Evolutionary conservation across 176 grass and related monocot species (phyloP).

Genomic region (Oryza coarctata): DNA sequence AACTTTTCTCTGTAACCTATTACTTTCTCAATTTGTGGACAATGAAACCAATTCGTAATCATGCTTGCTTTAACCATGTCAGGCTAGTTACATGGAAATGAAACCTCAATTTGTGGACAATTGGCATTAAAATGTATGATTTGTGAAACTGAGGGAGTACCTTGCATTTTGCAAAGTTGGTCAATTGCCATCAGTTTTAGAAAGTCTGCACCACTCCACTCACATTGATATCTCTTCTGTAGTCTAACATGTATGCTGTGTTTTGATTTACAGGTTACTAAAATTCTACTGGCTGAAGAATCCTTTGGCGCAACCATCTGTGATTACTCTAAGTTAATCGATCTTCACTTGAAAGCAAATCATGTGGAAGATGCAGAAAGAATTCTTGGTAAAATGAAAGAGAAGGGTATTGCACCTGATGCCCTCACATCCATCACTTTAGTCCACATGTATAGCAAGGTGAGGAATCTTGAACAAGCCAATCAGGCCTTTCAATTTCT

Average conservation of each 20-base stretch:
- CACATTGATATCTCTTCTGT: neutral
- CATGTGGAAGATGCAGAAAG: slow-evolving; percentile 56
- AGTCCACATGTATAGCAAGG: slow-evolving; percentile 74
- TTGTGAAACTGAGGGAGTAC: neutral
- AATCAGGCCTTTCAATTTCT: slow-evolving; percentile 57
- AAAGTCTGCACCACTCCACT: slow-evolving; percentile 5
- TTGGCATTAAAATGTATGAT: slow-evolving; percentile 10
- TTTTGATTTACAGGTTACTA: slow-evolving; percentile 62
- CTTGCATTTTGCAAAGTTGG: neutral
- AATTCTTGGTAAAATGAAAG: slow-evolving; percentile 76
- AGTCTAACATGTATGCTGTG: slow-evolving; percentile 33
- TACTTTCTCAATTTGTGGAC: neutral
- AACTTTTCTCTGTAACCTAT: neutral
- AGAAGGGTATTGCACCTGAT: slow-evolving; percentile 63
- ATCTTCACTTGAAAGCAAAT: slow-evolving; percentile 63
- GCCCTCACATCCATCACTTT: slow-evolving; percentile 59
- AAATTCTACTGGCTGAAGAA: slow-evolving; percentile 69
- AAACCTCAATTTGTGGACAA: neutral
- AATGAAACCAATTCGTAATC: too few relatives aligned
- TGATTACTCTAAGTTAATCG: slow-evolving; percentile 81
- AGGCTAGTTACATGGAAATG: slow-evolving; percentile 1
- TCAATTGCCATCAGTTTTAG: neutral
- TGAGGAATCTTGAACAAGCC: slow-evolving; percentile 65
- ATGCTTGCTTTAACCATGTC: neutral
- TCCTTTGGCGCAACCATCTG: slow-evolving; percentile 67